These are phyloP conservation scores for Haematococcus lacustris DNA, from an alignment of 139 green algal species.

Conservation along the genomic window DNA sequence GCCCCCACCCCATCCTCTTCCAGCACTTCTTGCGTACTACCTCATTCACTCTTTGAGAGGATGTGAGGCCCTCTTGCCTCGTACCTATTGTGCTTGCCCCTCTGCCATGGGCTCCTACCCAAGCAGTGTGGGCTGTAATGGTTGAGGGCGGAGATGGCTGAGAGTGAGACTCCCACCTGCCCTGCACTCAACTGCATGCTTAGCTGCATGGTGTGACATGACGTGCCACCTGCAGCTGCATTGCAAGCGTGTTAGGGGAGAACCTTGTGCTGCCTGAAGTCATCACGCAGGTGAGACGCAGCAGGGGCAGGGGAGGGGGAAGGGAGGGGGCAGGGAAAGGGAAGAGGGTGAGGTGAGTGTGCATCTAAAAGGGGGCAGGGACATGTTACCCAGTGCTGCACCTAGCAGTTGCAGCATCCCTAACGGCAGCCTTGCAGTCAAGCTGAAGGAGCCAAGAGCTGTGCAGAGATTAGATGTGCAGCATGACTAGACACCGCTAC, in stretches of 20 bases:
- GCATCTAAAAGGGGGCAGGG: not conserved
- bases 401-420: not conserved
- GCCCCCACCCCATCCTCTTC: not conserved
- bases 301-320: not conserved
- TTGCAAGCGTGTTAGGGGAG: slow-evolving; percentile 76
- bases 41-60: not conserved
- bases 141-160: not conserved
- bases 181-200: not conserved
- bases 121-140: not conserved
- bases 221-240: not conserved
- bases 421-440: not conserved
- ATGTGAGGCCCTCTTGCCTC: not conserved
- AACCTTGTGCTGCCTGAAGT: slow-evolving; percentile 69
- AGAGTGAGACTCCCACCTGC: not conserved
- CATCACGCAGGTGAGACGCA: slow-evolving; percentile 37
- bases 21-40: not conserved
- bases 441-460: not conserved
- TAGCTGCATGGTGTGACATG: not conserved
- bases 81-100: not conserved
- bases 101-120: not conserved
- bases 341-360: not conserved
- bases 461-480: not conserved
- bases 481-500: no score
- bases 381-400: not conserved
- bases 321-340: not conserved